Evolutionary conservation across 306 rosid species (phyloP).

Genomic region (Dalbergia cochinchinensis): DNA sequence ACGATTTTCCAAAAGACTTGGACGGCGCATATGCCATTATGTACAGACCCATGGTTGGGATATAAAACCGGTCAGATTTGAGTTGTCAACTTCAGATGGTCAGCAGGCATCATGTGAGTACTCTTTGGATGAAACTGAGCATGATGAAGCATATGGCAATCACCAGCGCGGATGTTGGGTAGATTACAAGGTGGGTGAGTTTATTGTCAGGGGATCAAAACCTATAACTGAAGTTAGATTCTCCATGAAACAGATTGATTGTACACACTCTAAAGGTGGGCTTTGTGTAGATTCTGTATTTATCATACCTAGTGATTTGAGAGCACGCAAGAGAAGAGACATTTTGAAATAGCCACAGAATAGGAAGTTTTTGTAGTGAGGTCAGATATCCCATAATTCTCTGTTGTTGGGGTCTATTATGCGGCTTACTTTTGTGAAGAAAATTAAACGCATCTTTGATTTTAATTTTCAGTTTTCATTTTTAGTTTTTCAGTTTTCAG

Average conservation of each 20-base stretch:
- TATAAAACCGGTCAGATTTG: constrained; percentile 77
- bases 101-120: constrained; percentile 69
- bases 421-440: constrained; percentile 46
- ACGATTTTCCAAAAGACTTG: constrained; percentile 79
- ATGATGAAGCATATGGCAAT: constrained; percentile 60
- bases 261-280: constrained; percentile 97
- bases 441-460: neutral
- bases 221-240: constrained; percentile 77
- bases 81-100: constrained; percentile 78
- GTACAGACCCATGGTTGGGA: constrained; percentile 98
- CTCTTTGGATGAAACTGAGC: constrained; percentile 72
- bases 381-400: constrained; percentile 44
- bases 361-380: constrained; percentile 44
- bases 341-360: constrained; percentile 52
- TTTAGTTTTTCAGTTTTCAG: too few relatives aligned
- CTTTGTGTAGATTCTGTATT: constrained; percentile 93
- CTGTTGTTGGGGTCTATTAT: constrained; percentile 49
- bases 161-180: constrained; percentile 89
- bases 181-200: constrained; percentile 97
- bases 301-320: constrained; percentile 77
- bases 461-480: too few relatives aligned
- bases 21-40: constrained; percentile 76
- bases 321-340: constrained; percentile 62
- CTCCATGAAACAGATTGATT: constrained; percentile 98
- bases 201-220: constrained; percentile 64